Percentiles rank a stretch among this genome's conserved stretches.
These are phyloP conservation scores for Fusarium sterilihyphosum DNA, from an alignment of 2,329 filamentous ascomycete genomes.

Conservation along the genomic window DNA sequence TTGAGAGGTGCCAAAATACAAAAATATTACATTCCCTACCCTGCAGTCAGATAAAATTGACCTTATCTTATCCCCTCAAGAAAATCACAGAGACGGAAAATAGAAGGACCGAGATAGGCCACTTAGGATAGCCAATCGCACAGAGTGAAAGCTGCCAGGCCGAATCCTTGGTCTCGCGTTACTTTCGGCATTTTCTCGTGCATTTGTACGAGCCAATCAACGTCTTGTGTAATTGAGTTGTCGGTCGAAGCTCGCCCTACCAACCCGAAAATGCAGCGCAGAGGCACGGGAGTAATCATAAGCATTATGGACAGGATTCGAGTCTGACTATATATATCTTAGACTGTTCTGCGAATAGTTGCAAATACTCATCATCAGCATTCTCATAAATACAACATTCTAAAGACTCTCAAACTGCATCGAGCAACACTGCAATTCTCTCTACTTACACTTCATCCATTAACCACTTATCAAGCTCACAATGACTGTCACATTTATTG, in stretches of 20 bases:
- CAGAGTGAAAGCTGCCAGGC: rapidly evolving
- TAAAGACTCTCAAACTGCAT: background rate
- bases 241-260: conserved; percentile 3
- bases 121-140: background rate
- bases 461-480: background rate
- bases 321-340: conserved; percentile 1
- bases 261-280: background rate
- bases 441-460: background rate
- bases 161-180: background rate
- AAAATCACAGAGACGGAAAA: background rate
- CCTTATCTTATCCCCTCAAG: rapidly evolving
- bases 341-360: rapidly evolving
- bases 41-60: rapidly evolving
- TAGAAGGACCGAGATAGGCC: background rate
- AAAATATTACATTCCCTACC: background rate
- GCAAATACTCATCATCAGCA: background rate
- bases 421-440: background rate
- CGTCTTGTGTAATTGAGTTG: rapidly evolving
- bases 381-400: background rate
- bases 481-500: conserved; percentile 24
- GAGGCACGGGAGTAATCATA: background rate
- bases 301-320: rapidly evolving
- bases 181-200: conserved; percentile 24
- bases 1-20: background rate
- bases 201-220: background rate